phyloP scores from a whole-genome alignment of 805 yeast genomes.

The Candida coquimbonensis region DNA sequence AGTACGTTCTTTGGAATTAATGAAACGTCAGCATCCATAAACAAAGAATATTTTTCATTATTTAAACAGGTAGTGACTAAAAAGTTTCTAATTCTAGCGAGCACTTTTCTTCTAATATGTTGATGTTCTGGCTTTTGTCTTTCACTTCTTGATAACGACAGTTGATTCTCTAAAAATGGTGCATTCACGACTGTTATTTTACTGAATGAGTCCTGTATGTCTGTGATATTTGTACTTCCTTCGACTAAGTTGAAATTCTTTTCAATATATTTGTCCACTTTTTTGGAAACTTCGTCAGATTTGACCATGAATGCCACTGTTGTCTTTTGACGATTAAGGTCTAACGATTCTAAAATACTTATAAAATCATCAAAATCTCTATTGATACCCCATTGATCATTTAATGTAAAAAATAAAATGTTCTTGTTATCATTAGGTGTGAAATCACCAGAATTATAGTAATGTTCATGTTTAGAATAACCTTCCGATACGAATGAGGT shows the following conservation, averaged over 20 bases:
- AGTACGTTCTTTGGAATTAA: constrained; percentile 21
- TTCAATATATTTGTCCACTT: not conserved
- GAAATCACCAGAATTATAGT: not conserved
- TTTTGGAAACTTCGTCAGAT: constrained; percentile 1
- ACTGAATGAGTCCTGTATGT: not conserved
- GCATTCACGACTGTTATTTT: constrained; percentile 12
- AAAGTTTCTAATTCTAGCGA: constrained; percentile 25
- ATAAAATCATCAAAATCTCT: constrained; percentile 29
- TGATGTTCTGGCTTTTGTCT: constrained; percentile 17
- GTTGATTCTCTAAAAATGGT: constrained; percentile 15
- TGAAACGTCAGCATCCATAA: constrained; percentile 27
- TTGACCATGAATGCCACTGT: constrained; percentile 17
- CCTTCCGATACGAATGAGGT: not conserved
- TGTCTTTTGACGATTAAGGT: constrained; percentile 14
- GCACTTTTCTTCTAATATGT: constrained; percentile 21
- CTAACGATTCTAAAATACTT: constrained; percentile 24
- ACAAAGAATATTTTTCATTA: constrained; percentile 24
- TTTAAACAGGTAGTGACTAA: constrained; percentile 19
- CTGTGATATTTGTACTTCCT: not conserved
- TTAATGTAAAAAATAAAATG: constrained; percentile 19
- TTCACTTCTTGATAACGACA: constrained; percentile 7
- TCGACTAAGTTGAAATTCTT: not conserved
- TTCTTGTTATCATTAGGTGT: constrained; percentile 6
- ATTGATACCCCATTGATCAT: constrained; percentile 30
- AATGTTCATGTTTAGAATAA: not conserved